Conservation (phyloP, 2,329 filamentous ascomycete genomes). For the Zelopaecilomyces penicillatus region DNA sequence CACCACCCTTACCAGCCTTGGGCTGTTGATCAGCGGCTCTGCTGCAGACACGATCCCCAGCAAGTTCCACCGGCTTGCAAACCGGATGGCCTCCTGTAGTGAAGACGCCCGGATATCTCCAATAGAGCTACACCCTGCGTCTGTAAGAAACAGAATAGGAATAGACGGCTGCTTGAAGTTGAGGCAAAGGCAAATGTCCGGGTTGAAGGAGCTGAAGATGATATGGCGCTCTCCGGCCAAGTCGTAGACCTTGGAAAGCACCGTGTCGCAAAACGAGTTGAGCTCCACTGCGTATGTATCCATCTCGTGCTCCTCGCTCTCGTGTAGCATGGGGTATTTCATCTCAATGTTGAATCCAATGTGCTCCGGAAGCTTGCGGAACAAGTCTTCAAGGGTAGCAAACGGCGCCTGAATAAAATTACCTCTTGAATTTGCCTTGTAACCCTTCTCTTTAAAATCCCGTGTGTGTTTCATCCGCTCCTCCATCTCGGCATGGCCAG, state of each 20-base stretch:
- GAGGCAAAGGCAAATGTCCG: conserved; percentile 87
- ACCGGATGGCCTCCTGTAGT: conserved; percentile 89
- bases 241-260: conserved; percentile 84
- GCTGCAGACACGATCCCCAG: conserved; percentile 86
- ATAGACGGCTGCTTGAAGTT: conserved; percentile 97
- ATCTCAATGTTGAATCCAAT: conserved; percentile 98
- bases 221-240: conserved; percentile 75
- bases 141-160: conserved; percentile 87
- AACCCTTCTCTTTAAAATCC: conserved; percentile 90
- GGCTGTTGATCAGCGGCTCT: conserved; percentile 80
- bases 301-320: conserved; percentile 93
- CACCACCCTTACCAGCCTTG: conserved; percentile 80
- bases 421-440: conserved; percentile 89
- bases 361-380: conserved; percentile 69
- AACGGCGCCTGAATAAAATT: conserved; percentile 95
- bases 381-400: conserved; percentile 89
- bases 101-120: conserved; percentile 86
- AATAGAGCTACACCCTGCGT: conserved; percentile 72
- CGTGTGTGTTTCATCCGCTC: conserved; percentile 97
- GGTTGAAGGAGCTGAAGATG: conserved; percentile 96
- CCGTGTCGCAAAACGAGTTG: conserved; percentile 92
- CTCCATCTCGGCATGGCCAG: conserved; percentile 36
- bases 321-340: conserved; percentile 97
- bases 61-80: conserved; percentile 90
- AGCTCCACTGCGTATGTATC: conserved; percentile 92